Conservation (phyloP, 345 rosid species). For the Ceriops zippeliana region DNA sequence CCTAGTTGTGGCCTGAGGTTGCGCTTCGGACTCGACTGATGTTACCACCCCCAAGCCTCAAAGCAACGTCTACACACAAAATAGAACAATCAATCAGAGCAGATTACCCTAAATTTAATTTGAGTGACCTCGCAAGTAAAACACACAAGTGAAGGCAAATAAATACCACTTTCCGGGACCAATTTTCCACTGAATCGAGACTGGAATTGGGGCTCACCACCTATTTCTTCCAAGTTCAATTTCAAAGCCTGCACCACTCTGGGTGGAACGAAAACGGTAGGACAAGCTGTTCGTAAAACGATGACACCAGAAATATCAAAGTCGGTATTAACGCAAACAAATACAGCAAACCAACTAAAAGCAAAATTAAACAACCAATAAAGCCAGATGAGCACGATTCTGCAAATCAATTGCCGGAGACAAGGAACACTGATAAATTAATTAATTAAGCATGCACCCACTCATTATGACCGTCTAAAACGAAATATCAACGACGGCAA, state of each 20-base stretch:
- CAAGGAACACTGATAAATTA: no score
- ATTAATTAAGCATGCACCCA: no score
- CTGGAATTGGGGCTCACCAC: conserved; percentile 28
- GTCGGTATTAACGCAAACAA: no score
- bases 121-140: background rate
- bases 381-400: no score
- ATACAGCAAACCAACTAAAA: no score
- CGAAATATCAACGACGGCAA: no score
- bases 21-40: conserved; percentile 24
- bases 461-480: no score
- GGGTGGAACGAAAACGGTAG: conserved; percentile 75
- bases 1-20: conserved; percentile 28
- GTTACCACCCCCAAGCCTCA: conserved; percentile 20
- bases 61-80: conserved; percentile 16
- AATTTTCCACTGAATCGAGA: conserved; percentile 29
- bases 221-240: conserved; percentile 44
- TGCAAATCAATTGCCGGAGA: no score
- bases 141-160: no score
- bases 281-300: conserved; percentile 25
- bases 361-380: no score
- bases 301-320: no score
- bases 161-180: conserved; percentile 17
- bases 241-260: conserved; percentile 72
- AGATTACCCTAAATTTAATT: background rate
- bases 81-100: background rate